phyloP scores from a whole-genome alignment of 2,329 filamentous ascomycete species.

The Epichloe sylvatica region DNA sequence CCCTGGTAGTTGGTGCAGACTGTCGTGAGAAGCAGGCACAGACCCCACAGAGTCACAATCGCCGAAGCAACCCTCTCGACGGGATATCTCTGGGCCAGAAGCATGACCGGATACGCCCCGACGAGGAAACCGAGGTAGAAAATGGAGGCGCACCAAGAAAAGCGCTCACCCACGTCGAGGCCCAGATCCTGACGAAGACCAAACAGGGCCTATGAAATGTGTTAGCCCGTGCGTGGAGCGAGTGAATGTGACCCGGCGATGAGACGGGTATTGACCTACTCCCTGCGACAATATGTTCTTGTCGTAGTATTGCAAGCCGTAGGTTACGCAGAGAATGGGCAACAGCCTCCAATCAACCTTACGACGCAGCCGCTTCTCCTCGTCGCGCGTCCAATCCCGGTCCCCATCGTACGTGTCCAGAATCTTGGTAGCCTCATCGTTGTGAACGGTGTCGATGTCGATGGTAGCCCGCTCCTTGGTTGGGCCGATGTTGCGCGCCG shows the following conservation, averaged over 20 bases:
- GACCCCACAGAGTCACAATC: conserved; percentile 14
- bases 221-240: background rate
- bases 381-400: background rate
- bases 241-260: background rate
- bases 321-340: conserved; percentile 6
- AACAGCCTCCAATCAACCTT: conserved; percentile 21
- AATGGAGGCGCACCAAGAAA: conserved; percentile 15
- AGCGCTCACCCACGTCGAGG: conserved; percentile 3
- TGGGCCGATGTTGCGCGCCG: background rate
- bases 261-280: conserved; percentile 2
- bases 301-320: conserved; percentile 7
- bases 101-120: conserved; percentile 23
- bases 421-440: background rate
- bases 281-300: conserved; percentile 7
- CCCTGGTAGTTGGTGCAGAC: conserved; percentile 24
- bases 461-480: background rate
- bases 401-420: background rate
- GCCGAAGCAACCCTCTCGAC: conserved; percentile 16
- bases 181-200: conserved; percentile 4
- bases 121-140: conserved; percentile 35
- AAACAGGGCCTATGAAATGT: background rate
- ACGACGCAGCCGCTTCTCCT: background rate
- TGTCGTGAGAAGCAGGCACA: conserved; percentile 24
- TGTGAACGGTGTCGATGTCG: background rate
- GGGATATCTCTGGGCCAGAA: conserved; percentile 16